Conservation (phyloP, 352 stramenopile genomes). For the Paralagenidium karlingii region DNA sequence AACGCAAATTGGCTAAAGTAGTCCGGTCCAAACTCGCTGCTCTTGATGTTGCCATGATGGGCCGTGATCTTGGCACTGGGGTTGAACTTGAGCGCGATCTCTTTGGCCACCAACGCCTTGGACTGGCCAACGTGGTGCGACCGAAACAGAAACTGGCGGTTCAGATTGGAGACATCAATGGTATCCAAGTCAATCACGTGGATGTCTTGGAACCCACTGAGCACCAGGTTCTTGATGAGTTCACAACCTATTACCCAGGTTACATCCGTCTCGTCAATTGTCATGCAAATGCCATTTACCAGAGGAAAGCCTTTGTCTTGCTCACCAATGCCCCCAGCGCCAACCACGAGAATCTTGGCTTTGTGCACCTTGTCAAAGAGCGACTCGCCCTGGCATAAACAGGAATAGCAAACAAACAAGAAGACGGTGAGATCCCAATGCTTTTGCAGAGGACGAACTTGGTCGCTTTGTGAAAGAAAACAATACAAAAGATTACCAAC, state of each 20-base stretch:
- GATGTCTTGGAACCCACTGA: slow-evolving; percentile 91
- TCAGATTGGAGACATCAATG: slow-evolving; percentile 99
- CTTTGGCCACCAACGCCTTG: slow-evolving; percentile 87
- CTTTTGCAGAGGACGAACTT: too few species aligned
- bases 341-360: slow-evolving; percentile 92
- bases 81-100: slow-evolving; percentile 84
- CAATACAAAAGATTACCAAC: too few species aligned
- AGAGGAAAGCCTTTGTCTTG: too few species aligned
- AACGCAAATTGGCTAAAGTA: slow-evolving; percentile 95
- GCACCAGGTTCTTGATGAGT: slow-evolving; percentile 98
- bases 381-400: slow-evolving; percentile 24
- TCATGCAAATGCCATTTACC: neutral
- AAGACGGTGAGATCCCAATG: too few species aligned
- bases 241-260: slow-evolving; percentile 80
- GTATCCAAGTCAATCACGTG: slow-evolving; percentile 98
- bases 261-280: neutral
- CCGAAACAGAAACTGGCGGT: slow-evolving; percentile 99
- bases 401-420: neutral
- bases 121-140: slow-evolving; percentile 94
- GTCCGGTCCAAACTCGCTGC: slow-evolving; percentile 80
- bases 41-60: slow-evolving; percentile 98
- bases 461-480: too few species aligned
- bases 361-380: slow-evolving; percentile 56
- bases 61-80: slow-evolving; percentile 79
- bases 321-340: slow-evolving; percentile 94